Percentiles rank a stretch among this genome's conserved stretches.
Evolutionary conservation across 2,329 filamentous ascomycete species (phyloP).

Genomic region (Talaromyces piceae): DNA sequence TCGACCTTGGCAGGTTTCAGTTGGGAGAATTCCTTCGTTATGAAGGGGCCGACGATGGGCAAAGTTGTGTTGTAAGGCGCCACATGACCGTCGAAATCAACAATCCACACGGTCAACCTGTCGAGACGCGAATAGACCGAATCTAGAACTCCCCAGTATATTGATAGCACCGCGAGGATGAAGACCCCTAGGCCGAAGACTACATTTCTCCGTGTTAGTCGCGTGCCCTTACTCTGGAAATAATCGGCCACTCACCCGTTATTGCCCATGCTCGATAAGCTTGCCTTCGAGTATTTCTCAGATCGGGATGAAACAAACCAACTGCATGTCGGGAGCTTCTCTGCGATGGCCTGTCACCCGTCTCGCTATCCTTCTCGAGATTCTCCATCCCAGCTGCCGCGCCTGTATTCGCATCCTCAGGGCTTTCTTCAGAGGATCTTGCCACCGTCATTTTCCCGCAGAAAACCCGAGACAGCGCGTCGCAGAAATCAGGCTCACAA

Average conservation of each 20-base stretch:
- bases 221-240: neutral
- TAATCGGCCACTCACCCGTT: conserved; percentile 2
- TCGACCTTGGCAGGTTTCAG: conserved; percentile 32
- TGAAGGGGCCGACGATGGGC: conserved; percentile 51
- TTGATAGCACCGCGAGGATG: conserved; percentile 49
- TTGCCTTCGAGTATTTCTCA: conserved; percentile 3
- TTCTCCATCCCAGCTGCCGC: neutral
- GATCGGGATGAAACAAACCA: conserved; percentile 7
- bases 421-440: neutral
- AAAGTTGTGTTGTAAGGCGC: conserved; percentile 41
- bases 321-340: neutral
- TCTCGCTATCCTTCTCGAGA: neutral
- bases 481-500: too few relatives aligned
- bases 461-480: too few relatives aligned
- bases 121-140: conserved; percentile 43
- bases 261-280: conserved; percentile 8
- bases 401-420: neutral
- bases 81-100: conserved; percentile 55
- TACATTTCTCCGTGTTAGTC: conserved; percentile 14
- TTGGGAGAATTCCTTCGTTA: conserved; percentile 41
- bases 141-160: conserved; percentile 56
- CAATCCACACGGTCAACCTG: conserved; percentile 49
- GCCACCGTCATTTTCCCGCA: neutral
- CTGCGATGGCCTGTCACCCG: neutral
- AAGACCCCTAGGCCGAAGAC: conserved; percentile 48